These are phyloP conservation scores for Aureobasidium leucospermi DNA, from an alignment of 2,329 filamentous ascomycete genomes.

Conservation along the genomic window DNA sequence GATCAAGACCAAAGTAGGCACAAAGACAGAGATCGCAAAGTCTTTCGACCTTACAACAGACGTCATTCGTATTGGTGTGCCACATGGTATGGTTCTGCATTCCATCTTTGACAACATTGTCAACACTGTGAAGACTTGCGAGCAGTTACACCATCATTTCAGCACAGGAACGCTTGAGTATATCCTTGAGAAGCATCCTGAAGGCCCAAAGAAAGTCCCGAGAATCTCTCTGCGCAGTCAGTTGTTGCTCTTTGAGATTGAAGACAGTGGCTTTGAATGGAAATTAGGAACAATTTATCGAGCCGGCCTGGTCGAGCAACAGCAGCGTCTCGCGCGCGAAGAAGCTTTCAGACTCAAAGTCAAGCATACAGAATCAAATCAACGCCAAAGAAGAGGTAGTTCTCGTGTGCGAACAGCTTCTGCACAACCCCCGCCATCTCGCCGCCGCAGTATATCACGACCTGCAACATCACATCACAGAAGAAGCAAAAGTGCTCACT, in stretches of 20 bases:
- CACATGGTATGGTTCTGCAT: conserved; percentile 84
- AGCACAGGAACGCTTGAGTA: conserved; percentile 82
- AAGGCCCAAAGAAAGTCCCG: conserved; percentile 78
- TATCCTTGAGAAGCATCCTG: conserved; percentile 75
- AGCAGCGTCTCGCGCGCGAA: conserved; percentile 80
- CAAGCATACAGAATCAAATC: conserved; percentile 66
- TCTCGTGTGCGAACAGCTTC: conserved; percentile 49
- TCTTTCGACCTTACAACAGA: conserved; percentile 80
- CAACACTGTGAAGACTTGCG: conserved; percentile 77
- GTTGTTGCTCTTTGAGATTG: conserved; percentile 81
- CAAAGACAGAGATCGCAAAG: conserved; percentile 54
- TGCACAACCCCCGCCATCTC: conserved; percentile 36
- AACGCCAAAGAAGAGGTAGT: conserved; percentile 41
- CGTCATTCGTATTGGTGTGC: conserved; percentile 78
- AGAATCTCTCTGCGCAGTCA: conserved; percentile 76
- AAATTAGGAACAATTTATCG: conserved; percentile 93
- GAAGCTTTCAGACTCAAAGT: conserved; percentile 84
- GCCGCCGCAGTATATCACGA: conserved; percentile 26
- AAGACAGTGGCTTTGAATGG: conserved; percentile 96
- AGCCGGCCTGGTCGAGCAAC: conserved; percentile 79
- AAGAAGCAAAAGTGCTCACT: conserved; percentile 32
- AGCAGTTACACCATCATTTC: conserved; percentile 92
- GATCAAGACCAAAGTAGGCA: conserved; percentile 56
- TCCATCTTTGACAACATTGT: conserved; percentile 89
- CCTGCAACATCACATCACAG: conserved; percentile 20